Base-by-base conservation (phyloP, 352 stramenopile species). In the Pythium pectinolyticum region DNA sequence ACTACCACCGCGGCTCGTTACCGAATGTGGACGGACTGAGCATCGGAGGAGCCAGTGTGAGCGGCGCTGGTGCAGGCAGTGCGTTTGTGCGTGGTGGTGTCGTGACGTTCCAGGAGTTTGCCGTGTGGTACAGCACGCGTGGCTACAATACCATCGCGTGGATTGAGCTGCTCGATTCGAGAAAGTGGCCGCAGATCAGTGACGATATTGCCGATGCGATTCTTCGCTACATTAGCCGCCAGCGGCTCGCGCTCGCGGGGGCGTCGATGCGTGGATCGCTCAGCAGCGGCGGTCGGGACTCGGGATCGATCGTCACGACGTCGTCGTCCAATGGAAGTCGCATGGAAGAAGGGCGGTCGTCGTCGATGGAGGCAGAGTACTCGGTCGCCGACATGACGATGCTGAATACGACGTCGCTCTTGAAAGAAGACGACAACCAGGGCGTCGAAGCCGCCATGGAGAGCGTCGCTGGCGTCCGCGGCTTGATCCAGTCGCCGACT, bases 91-190 rank as follows among this genome's bases (percentile, higher is more conserved):
- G 75, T 60, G 81, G 84, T 25, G 85, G 84, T 10, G 80, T 92
- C 7, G 82, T 96, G 11, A 85, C 84, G 0, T 94, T 95, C 52
- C 80, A 93, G 53, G 80, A 92, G 43, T 97, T 97, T 70, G 84
- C 80, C 7, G 67, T 80, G 11, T 97, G 89, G 89, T 97, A 96
- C 63, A 89, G 81, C 11, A 74, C 83, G 20, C 74, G 89, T 52
- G 89, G 89, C 4, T 88, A 89, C 56, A 86, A 79, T 20, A 84
- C 92, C 30, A 94, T 95, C 17, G 83, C 89, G 3, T 97, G 88
- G 87, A 82, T 96, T 45, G 87, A 96, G 58, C 61, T 97, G 0
- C 59, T 96, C 12, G 84, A 93, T 43, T 67, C 84, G 2, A 90
- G 90, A 56, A 95, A 95, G 57, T 95, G 86, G 86, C 86, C 84